A percentile compares a stretch with the other conserved stretches of the same genome.
phyloP scores from a whole-genome alignment of 2,329 filamentous ascomycete species.

The Pyrenochaeta sp. region DNA sequence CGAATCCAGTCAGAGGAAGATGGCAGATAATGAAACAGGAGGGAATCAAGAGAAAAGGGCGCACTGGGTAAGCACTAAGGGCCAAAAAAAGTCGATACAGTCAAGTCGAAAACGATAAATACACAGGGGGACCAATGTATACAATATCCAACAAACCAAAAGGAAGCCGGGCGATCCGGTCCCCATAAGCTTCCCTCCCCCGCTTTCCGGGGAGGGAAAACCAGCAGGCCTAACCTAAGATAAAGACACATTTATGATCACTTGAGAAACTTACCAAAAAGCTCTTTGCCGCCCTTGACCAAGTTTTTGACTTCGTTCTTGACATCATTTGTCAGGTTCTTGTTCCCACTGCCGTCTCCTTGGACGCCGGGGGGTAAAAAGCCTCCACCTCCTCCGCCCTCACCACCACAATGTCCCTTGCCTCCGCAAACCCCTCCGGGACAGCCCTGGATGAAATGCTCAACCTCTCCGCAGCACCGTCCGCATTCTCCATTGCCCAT shows the following conservation, averaged over 20 bases:
- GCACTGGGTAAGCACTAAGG: no score
- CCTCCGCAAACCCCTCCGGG: slow-evolving; percentile 37
- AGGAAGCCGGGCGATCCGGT: no score
- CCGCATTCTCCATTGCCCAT: slow-evolving; percentile 55
- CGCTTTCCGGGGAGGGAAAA: no score
- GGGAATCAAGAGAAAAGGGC: background rate
- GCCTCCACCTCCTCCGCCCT: slow-evolving; percentile 21
- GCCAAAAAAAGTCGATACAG: no score
- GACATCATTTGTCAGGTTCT: slow-evolving; percentile 13
- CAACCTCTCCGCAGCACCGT: slow-evolving; percentile 40
- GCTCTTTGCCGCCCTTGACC: slow-evolving; percentile 31
- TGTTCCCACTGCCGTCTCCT: slow-evolving; percentile 4
- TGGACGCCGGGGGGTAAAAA: slow-evolving; percentile 24
- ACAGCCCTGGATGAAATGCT: slow-evolving; percentile 43
- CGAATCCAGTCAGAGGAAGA: background rate
- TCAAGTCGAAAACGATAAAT: no score
- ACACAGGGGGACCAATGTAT: no score
- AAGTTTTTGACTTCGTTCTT: slow-evolving; percentile 25
- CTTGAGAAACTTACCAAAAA: slow-evolving; percentile 40
- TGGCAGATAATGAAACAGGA: background rate
- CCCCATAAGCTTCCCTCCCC: no score
- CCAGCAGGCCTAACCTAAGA: no score
- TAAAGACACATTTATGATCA: slow-evolving; percentile 14
- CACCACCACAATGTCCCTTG: slow-evolving; percentile 30
- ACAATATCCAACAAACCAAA: no score